Conservation (phyloP, 106 monocot genomes). For the Apostasia ramifera region DNA sequence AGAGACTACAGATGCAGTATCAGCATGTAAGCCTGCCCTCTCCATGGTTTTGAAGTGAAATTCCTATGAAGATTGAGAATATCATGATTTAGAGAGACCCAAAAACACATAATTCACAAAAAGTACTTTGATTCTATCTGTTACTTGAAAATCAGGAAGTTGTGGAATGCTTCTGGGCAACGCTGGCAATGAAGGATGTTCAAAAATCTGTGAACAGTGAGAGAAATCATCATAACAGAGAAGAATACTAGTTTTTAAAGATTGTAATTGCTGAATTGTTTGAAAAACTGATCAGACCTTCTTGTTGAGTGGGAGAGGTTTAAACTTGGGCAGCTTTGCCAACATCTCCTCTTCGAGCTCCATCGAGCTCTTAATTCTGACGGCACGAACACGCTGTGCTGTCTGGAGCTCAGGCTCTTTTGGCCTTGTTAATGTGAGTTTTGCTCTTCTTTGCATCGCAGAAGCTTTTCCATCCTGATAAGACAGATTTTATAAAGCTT, state of each 20-base stretch:
- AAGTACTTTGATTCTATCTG: background rate
- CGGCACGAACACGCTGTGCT: constrained; percentile 61
- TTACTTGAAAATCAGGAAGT: constrained; percentile 58
- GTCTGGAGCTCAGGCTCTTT: constrained; percentile 80
- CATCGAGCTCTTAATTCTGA: constrained; percentile 75
- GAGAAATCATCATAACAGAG: constrained; percentile 2
- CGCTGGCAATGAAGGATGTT: constrained; percentile 42
- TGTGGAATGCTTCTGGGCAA: constrained; percentile 47
- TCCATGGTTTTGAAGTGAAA: constrained; percentile 85
- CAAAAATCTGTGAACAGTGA: constrained; percentile 32
- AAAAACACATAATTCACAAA: background rate
- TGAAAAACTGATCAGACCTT: constrained; percentile 40
- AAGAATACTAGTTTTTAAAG: background rate
- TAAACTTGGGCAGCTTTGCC: constrained; percentile 91
- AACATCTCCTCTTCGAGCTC: constrained; percentile 92
- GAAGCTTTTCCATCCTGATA: constrained; percentile 36
- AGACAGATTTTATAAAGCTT: background rate
- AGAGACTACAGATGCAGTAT: constrained; percentile 41
- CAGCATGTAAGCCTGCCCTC: constrained; percentile 59
- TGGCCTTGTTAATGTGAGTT: constrained; percentile 81
- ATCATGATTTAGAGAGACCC: background rate
- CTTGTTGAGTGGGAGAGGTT: constrained; percentile 80
- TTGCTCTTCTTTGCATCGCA: constrained; percentile 45
- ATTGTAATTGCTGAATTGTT: background rate
- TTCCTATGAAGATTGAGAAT: constrained; percentile 30